Percentiles rank a stretch among this genome's conserved stretches.
phyloP scores from a whole-genome alignment of 2,329 filamentous ascomycete genomes.

The Arthrobotrys conoides region DNA sequence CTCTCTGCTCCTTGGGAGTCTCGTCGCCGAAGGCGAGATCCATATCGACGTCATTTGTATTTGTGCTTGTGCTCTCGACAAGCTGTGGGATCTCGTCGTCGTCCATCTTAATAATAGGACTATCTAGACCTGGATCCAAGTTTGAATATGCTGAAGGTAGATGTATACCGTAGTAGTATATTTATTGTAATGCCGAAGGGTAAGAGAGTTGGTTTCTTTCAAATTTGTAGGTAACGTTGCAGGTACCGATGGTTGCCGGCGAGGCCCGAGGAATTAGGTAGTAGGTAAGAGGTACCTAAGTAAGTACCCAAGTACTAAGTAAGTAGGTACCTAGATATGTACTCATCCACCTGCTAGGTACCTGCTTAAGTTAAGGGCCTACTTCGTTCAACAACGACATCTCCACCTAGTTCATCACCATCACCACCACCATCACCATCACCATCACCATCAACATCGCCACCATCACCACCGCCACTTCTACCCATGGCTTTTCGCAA shows the following conservation, averaged over 20 bases:
- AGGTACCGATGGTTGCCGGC: conserved; percentile 46
- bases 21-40: conserved; percentile 66
- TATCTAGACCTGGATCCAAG: neutral
- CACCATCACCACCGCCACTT: too few relatives aligned
- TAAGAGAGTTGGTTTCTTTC: too few relatives aligned
- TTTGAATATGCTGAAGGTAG: neutral
- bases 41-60: conserved; percentile 69
- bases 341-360: too few relatives aligned
- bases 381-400: neutral
- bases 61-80: conserved; percentile 73
- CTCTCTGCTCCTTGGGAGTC: conserved; percentile 74
- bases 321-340: too few relatives aligned
- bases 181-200: too few relatives aligned
- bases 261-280: neutral
- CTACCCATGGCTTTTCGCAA: conserved; percentile 54
- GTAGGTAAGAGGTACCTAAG: too few relatives aligned
- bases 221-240: neutral
- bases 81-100: conserved; percentile 76
- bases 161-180: too few relatives aligned
- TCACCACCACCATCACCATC: neutral
- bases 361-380: neutral
- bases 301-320: neutral
- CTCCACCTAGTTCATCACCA: conserved; percentile 17
- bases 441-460: conserved; percentile 11
- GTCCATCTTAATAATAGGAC: conserved; percentile 66